Evolutionary conservation across 805 yeast genomes (phyloP).

Genomic region (Cyberlindnera samutprakarnensis): DNA sequence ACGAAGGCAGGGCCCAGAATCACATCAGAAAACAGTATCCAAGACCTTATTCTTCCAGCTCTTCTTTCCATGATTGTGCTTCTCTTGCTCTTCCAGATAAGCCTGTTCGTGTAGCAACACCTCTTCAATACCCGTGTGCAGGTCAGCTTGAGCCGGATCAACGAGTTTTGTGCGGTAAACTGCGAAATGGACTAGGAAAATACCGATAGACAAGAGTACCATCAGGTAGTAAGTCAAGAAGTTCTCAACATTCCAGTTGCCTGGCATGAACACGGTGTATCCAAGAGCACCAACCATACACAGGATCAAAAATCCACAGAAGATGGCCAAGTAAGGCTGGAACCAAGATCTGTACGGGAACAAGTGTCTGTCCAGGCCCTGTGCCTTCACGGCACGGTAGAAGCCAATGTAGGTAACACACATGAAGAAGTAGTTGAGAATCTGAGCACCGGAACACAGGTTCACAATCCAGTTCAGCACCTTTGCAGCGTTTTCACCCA

Average conservation of each 20-base stretch:
- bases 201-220: conserved; percentile 47
- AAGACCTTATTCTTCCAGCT: conserved; percentile 19
- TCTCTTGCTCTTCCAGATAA: conserved; percentile 12
- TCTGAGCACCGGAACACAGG: conserved; percentile 60
- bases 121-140: conserved; percentile 45
- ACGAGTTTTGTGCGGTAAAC: conserved; percentile 37
- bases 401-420: conserved; percentile 55
- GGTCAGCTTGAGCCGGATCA: conserved; percentile 43
- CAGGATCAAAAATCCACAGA: conserved; percentile 38
- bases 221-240: conserved; percentile 70
- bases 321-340: conserved; percentile 51
- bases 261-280: conserved; percentile 65
- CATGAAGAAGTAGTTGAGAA: conserved; percentile 51
- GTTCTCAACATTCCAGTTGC: conserved; percentile 51
- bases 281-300: conserved; percentile 57
- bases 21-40: no score
- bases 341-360: conserved; percentile 46
- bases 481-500: conserved; percentile 47
- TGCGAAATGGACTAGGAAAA: conserved; percentile 43
- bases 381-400: conserved; percentile 50
- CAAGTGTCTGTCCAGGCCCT: conserved; percentile 32
- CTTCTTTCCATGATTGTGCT: conserved; percentile 17
- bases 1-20: no score
- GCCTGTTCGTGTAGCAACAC: conserved; percentile 48
- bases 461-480: conserved; percentile 69